Conservation (phyloP, 805 yeast species). For the Kodamaea hsintzibuensis region DNA sequence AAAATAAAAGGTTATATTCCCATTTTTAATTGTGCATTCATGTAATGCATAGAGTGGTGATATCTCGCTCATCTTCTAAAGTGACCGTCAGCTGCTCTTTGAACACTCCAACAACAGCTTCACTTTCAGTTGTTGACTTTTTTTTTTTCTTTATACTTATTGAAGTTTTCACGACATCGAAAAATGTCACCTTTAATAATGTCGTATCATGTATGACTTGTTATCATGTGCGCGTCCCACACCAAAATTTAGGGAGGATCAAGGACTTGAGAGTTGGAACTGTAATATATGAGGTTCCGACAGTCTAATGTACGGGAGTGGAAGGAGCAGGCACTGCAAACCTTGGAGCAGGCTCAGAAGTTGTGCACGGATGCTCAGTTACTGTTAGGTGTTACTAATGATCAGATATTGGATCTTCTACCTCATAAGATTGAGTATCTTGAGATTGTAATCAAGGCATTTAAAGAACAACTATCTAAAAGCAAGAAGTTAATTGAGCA, state of each 20-base stretch:
- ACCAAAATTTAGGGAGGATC: neutral
- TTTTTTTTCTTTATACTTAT: neutral
- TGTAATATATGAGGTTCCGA: slow-evolving; percentile 2
- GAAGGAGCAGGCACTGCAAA: slow-evolving; percentile 30
- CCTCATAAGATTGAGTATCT: slow-evolving; percentile 25
- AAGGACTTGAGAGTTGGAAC: neutral
- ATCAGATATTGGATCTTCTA: slow-evolving; percentile 23
- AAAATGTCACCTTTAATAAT: neutral
- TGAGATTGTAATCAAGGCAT: slow-evolving; percentile 14
- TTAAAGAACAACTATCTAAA: slow-evolving; percentile 18
- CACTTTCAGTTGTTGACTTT: slow-evolving; percentile 5
- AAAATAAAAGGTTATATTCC: slow-evolving; percentile 23
- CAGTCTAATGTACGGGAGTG: slow-evolving; percentile 19
- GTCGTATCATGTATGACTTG: neutral
- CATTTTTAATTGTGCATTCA: slow-evolving; percentile 23
- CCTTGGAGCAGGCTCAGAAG: slow-evolving; percentile 30
- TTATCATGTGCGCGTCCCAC: neutral
- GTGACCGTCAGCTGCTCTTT: slow-evolving; percentile 7
- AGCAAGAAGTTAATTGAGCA: slow-evolving; percentile 16
- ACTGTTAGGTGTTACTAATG: slow-evolving; percentile 26
- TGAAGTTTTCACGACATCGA: neutral
- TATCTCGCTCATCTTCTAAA: slow-evolving; percentile 15
- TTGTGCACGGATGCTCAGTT: slow-evolving; percentile 36
- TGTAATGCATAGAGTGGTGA: slow-evolving; percentile 30
- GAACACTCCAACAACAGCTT: slow-evolving; percentile 4